A percentile compares a stretch with the other conserved stretches of the same genome.
Conservation (phyloP, 306 rosid genomes). For the Glycine tomentella region DNA sequence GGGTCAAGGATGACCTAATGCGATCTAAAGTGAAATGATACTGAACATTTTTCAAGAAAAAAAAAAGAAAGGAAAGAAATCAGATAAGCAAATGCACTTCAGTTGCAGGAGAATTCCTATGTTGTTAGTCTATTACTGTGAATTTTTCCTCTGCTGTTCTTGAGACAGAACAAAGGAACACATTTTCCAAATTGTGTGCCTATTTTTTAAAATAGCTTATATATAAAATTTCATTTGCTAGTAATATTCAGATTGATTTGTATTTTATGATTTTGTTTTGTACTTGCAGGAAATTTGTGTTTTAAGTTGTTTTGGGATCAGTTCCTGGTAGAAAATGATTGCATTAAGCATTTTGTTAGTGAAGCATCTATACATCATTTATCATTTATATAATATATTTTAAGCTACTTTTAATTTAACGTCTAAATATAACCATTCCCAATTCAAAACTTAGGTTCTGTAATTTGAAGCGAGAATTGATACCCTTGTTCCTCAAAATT, state of each 20-base stretch:
- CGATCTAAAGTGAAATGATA: not conserved
- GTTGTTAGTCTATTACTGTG: not conserved
- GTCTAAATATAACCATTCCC: not conserved
- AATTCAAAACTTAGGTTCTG: not conserved
- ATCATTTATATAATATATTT: no score
- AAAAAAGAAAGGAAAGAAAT: no score
- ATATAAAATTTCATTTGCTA: no score
- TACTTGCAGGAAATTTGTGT: not conserved
- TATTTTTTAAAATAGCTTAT: not conserved
- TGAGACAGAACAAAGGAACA: not conserved
- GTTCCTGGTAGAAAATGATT: not conserved
- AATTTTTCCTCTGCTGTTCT: not conserved
- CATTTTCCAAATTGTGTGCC: not conserved
- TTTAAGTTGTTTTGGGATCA: constrained; percentile 7
- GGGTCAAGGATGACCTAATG: not conserved
- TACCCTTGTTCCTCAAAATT: not conserved
- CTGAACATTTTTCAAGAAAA: no score
- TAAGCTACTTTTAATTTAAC: not conserved
- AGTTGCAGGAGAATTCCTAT: not conserved
- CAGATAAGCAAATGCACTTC: not conserved
- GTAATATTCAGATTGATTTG: not conserved
- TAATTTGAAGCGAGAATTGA: not conserved
- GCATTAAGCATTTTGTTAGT: not conserved
- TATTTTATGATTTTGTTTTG: not conserved
- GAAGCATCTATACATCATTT: not conserved